Evolutionary conservation across 768 basidiomycete genomes (phyloP), one percentile per base, ranked within the genome.

Genomic region (Cyclocybe aegerita): DNA sequence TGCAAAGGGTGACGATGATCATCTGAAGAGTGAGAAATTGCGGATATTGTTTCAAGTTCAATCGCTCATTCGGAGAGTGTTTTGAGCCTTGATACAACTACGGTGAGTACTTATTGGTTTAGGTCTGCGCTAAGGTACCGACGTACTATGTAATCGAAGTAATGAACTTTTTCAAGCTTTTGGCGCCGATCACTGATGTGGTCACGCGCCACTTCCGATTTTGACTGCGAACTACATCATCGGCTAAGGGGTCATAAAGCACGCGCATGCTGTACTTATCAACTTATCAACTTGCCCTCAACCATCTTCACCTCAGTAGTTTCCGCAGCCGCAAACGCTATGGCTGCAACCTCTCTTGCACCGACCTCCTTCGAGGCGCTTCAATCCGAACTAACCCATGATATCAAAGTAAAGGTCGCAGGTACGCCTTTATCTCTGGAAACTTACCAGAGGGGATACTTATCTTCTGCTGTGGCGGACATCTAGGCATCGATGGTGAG

Each of bases 401-500:
- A 95, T 65, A 80, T 70, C 63, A 97, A 96, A 70, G 83, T 98
- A 61, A 96, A 97, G 72, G 90, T 98, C 30, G 95, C 93, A 46
- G 94, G 94, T 92, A 45, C 54, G 83, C 23, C 23, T 23, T 69
- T 29, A 8, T 39, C 29, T 39, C 35, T 4, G n/a, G 17, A 14
- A 16, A 31, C 43, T 12, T 14, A 10, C 12, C 42, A 39, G 37
- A 11, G 30, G 33, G 50, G 29, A 11, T 14, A 43, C 33, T 49
- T 44, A 37, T 37, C n/a, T 31, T 36, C 14, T 14, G 36, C 39
- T 44, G n/a, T 45, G n/a, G 30, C 33, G 42, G 9, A 9, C 11
- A 43, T 49, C 17, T 39, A 74, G 71, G 76, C 11, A 76, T 92
- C 48, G 90, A 92, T 64, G 90, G 90, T 90, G 65, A 61, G 70